Base-by-base conservation (phyloP, 1,139 yeast species). In the Yamadazyma dendronema region DNA sequence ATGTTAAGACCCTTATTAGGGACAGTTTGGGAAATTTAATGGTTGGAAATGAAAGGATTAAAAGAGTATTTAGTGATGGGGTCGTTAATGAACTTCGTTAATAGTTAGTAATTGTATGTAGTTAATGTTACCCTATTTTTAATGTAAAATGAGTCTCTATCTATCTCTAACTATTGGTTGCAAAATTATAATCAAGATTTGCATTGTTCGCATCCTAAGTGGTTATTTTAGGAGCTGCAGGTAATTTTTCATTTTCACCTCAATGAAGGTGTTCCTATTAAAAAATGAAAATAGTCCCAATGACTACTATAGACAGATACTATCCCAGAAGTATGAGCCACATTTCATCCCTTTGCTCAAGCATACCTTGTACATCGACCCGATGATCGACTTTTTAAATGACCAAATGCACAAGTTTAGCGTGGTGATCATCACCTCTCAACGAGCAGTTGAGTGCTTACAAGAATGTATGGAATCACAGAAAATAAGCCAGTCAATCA, bases 371-470 rank as follows among this genome's bases (percentile, higher is more conserved):
- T 40, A 36, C 24, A 17, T 33, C 4, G 44, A 41, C 3, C 37
- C 37, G 17, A 38, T 46, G 16, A 24, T 31, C 3, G 30, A 39
- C 1, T 47, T 40, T 34, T 35, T 48, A 2, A 28, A 31, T 3
- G n/a, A 9, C n/a, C 33, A 39, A 13, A 30, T 44, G 3, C 30
- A 31, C 12, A 28, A 39, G 2, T 43, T 40, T 34, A 36, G 44
- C 8, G 34, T 47, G 2, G 32, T 49, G 11, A 83, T 92, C 9
- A 79, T 92, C n/a, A 89, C 97, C 0, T 84, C 95, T 3, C 97
- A 90, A 56, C 62, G 97, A 47, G 95, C 97, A 0, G 95, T 90
- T 0, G 97, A 90, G 51, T 84, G 90, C 24, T 61, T 84, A 12
- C 35, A 46, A 50, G 35, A 42, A 37, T 36, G 46, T 7, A 17